These are phyloP conservation scores for Aspergillus tanneri DNA, from an alignment of 2,329 filamentous ascomycete genomes.

Conservation along the genomic window DNA sequence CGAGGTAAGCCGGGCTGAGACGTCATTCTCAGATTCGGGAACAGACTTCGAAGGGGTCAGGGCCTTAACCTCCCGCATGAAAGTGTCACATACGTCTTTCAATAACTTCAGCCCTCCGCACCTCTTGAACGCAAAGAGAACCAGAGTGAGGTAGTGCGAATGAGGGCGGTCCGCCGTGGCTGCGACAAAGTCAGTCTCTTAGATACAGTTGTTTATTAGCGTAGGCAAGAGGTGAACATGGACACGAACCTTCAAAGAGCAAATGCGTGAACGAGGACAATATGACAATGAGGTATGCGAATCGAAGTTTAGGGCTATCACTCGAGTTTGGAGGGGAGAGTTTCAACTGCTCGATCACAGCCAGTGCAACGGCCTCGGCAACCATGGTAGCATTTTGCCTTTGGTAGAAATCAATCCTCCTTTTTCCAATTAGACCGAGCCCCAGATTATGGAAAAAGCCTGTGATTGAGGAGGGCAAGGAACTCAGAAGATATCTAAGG, in stretches of 20 bases:
- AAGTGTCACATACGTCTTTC: constrained; percentile 68
- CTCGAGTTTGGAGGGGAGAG: constrained; percentile 46
- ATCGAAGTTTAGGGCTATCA: constrained; percentile 60
- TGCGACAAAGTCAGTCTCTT: constrained; percentile 19
- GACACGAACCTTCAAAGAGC: constrained; percentile 64
- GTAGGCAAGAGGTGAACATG: not conserved
- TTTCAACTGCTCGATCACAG: constrained; percentile 67
- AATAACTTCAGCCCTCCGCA: constrained; percentile 72
- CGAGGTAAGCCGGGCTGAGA: constrained; percentile 47
- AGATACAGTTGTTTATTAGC: not conserved
- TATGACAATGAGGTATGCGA: constrained; percentile 79
- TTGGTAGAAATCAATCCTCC: constrained; percentile 64
- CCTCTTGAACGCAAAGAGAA: constrained; percentile 84
- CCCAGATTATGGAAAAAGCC: constrained; percentile 84
- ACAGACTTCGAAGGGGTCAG: constrained; percentile 47
- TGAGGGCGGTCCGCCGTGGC: constrained; percentile 51
- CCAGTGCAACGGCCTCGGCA: constrained; percentile 68
- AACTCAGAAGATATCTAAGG: constrained; percentile 72
- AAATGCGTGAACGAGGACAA: constrained; percentile 75
- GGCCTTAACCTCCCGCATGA: constrained; percentile 59
- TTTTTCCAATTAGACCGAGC: constrained; percentile 73
- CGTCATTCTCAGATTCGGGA: constrained; percentile 38
- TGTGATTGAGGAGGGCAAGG: constrained; percentile 75
- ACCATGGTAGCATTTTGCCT: constrained; percentile 62
- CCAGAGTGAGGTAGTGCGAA: constrained; percentile 62